Conservation (phyloP, 345 rosid species). For the Arabis hirsuta region DNA sequence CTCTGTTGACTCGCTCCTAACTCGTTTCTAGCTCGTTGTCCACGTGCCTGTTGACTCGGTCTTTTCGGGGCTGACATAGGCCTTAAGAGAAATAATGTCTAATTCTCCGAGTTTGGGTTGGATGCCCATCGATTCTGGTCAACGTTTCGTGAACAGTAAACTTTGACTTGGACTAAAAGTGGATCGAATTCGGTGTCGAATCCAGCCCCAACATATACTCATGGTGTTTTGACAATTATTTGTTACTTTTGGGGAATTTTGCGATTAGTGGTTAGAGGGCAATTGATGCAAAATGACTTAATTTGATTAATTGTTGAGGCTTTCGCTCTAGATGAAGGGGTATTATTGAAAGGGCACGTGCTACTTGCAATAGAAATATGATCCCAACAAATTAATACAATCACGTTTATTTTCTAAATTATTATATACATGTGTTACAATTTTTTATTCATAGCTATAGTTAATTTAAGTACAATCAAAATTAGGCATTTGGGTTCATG, state of each 20-base stretch:
- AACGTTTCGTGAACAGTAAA: too few species aligned
- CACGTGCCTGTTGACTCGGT: too few species aligned
- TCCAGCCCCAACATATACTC: not conserved
- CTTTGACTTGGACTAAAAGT: too few species aligned
- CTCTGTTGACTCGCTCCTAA: too few species aligned
- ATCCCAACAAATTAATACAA: slow-evolving; percentile 2
- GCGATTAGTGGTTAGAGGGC: slow-evolving; percentile 22
- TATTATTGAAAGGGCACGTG: slow-evolving; percentile 24
- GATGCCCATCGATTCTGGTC: too few species aligned
- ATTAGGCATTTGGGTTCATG: slow-evolving; percentile 10
- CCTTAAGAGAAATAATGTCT: too few species aligned
- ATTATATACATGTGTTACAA: not conserved
- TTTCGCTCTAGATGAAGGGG: slow-evolving; percentile 33
- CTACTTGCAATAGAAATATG: slow-evolving; percentile 12
- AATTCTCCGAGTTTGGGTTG: too few species aligned
- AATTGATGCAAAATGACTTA: slow-evolving; percentile 35
- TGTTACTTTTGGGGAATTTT: slow-evolving; percentile 13
- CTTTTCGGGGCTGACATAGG: too few species aligned
- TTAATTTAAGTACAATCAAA: too few species aligned
- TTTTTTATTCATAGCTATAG: not conserved
- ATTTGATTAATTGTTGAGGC: slow-evolving; percentile 5
- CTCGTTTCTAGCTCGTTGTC: too few species aligned
- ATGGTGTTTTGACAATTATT: slow-evolving; percentile 17
- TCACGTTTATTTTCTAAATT: not conserved
- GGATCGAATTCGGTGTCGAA: too few species aligned